Evolutionary conservation across 164 flowering plant genomes (phyloP), one percentile per base, ranked within the genome.

Genomic region (Stephania japonica): DNA sequence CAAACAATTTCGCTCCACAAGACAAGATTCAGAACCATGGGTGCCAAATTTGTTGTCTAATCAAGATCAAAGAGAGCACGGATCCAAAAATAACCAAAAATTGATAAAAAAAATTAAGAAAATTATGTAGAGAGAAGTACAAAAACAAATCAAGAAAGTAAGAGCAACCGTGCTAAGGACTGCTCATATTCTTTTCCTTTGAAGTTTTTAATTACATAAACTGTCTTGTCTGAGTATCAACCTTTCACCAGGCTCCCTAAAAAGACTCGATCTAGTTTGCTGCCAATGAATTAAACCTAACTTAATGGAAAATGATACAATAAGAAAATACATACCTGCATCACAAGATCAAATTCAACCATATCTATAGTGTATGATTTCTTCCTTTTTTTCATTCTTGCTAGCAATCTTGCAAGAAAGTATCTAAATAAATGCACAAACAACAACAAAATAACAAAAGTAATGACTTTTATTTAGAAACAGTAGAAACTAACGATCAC

Each of bases 41-140:
- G 93, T 89, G 62, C 94, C 99, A 76, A 86, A 80, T 86, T 93
- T 11, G 96, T 93, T 18, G 98, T 93, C 99, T 94, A 78, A 70
- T 76, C 18, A 72, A 77, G 23, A 61, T 24, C 23, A 65, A 16
- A 43, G n/a, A n/a, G n/a, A n/a, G n/a, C 5, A 26, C 3, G 43
- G 19, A 49, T 42, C 16, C 70, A 59, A 41, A 56, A 69, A 75
- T 25, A 69, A n/a, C 9, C 7, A 8, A 26, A 56, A 5, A 18
- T 14, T 8, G 64, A 42, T 49, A n/a, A 25, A 43, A 70, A 16
- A 26, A 27, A 10, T 61, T 44, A 71, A 42, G 44, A 67, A 42
- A 50, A 25, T 9, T 27, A 61, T 59, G 7, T 7, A 47, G 61
- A 44, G 49, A 24, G 65, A 12, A 10, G 56, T 72, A 50, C 64